Percentiles rank a stretch among this genome's conserved stretches.
Evolutionary conservation across 176 grass and related monocot species (phyloP).

Genomic region (Thinopyrum elongatum): DNA sequence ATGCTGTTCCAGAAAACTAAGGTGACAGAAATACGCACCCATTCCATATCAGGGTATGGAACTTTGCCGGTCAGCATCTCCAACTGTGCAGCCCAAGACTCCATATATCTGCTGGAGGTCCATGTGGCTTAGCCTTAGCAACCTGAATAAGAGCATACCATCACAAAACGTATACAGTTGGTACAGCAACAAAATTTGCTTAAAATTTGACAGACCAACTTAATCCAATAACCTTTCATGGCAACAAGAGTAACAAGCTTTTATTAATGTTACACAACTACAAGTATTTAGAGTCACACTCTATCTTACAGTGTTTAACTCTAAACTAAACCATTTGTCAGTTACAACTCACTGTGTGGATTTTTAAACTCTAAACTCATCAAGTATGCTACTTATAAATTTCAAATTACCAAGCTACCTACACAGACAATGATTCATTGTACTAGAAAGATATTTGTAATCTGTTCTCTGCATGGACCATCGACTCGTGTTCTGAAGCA

Average conservation of each 20-base stretch:
- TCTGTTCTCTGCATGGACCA: neutral
- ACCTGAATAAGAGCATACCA: conserved; percentile 45
- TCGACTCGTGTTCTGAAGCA: neutral
- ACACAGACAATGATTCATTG: neutral
- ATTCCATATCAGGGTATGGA: conserved; percentile 85
- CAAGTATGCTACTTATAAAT: conserved; percentile 2
- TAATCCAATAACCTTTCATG: neutral
- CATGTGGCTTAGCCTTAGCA: conserved; percentile 65
- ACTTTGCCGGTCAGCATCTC: conserved; percentile 80
- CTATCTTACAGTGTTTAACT: neutral
- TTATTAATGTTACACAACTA: neutral
- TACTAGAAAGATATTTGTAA: neutral
- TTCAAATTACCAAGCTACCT: neutral
- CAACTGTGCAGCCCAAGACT: conserved; percentile 95
- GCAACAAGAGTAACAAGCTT: neutral
- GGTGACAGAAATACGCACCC: conserved; percentile 38
- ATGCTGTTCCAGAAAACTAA: conserved; percentile 8
- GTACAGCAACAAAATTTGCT: neutral
- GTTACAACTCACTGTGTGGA: neutral
- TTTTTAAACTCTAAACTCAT: neutral
- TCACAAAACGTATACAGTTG: conserved; percentile 7
- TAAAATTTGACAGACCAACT: neutral
- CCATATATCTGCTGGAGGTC: conserved; percentile 85
- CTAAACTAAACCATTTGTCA: neutral
- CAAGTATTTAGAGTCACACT: neutral